These are phyloP conservation scores for Aspergillus pseudoterreus DNA, from an alignment of 2,329 filamentous ascomycete genomes.

Conservation along the genomic window DNA sequence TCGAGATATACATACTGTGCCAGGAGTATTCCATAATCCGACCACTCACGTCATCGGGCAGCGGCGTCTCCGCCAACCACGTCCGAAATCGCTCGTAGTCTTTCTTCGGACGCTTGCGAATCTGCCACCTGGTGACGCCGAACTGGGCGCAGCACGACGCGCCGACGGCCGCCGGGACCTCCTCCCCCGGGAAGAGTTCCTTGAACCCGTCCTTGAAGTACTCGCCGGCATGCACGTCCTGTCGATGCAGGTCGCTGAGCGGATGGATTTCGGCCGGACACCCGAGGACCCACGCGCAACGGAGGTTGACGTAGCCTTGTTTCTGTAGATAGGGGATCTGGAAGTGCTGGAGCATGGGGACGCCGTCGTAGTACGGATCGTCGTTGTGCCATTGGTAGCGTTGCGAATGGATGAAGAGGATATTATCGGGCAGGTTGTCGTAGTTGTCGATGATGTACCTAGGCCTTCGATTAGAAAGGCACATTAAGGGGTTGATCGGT, in stretches of 20 bases:
- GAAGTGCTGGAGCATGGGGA: conserved; percentile 47
- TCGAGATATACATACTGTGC: conserved; percentile 47
- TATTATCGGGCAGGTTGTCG: conserved; percentile 36
- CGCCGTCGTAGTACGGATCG: conserved; percentile 50
- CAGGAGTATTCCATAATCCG: conserved; percentile 58
- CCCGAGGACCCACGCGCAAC: conserved; percentile 51
- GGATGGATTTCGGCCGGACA: conserved; percentile 52
- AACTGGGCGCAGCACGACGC: conserved; percentile 56
- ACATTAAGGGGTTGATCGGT: background rate
- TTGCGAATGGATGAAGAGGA: conserved; percentile 39
- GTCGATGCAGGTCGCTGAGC: conserved; percentile 37
- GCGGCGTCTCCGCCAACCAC: conserved; percentile 47
- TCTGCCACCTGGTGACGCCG: conserved; percentile 47
- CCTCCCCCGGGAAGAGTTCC: conserved; percentile 43
- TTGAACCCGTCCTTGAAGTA: conserved; percentile 49
- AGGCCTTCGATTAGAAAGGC: background rate
- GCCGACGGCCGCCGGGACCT: conserved; percentile 44
- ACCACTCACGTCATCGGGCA: conserved; percentile 50
- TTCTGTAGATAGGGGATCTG: conserved; percentile 47
- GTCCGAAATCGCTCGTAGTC: conserved; percentile 49
- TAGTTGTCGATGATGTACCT: conserved; percentile 45
- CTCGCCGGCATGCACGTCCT: conserved; percentile 47
- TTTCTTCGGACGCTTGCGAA: conserved; percentile 42
- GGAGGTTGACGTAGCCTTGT: conserved; percentile 53
- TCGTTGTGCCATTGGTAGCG: conserved; percentile 49